A percentile compares a stretch with the other conserved stretches of the same genome.
Evolutionary conservation across 108 stramenopile genomes (phyloP).

Genomic region (Cyclotella distinguenda): DNA sequence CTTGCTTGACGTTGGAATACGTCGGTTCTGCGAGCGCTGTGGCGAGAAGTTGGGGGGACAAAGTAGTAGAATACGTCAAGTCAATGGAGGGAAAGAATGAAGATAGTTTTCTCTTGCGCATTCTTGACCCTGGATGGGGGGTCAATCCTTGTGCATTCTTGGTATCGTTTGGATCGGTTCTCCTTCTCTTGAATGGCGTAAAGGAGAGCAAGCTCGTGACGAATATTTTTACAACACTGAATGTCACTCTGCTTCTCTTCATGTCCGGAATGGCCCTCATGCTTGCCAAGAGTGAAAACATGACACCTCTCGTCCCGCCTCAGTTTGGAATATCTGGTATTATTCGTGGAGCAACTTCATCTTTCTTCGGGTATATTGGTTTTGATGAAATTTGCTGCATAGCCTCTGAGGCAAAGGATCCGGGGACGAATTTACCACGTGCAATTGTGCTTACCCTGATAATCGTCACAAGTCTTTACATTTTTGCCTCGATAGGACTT

Average conservation of each 20-base stretch:
- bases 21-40: constrained; percentile 58
- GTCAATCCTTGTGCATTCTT: constrained; percentile 70
- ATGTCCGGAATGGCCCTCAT: constrained; percentile 51
- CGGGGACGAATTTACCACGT: constrained; percentile 56
- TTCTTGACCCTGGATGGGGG: constrained; percentile 41
- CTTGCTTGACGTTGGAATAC: constrained; percentile 64
- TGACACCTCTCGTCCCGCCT: constrained; percentile 43
- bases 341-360: constrained; percentile 60
- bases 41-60: constrained; percentile 78
- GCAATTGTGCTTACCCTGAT: constrained; percentile 64
- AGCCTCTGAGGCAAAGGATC: constrained; percentile 68
- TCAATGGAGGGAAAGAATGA: constrained; percentile 5
- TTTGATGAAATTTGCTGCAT: constrained; percentile 75
- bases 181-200: constrained; percentile 68
- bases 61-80: constrained; percentile 55
- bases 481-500: constrained; percentile 58
- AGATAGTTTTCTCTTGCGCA: neutral
- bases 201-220: constrained; percentile 66
- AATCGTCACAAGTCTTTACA: constrained; percentile 56
- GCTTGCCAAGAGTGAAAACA: constrained; percentile 36
- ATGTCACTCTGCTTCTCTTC: constrained; percentile 68
- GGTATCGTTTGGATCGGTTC: constrained; percentile 51
- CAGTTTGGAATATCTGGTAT: constrained; percentile 53
- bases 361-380: constrained; percentile 79
- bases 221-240: constrained; percentile 63